phyloP scores from a whole-genome alignment of 768 basidiomycete genomes.

The Coprinopsis sp. region DNA sequence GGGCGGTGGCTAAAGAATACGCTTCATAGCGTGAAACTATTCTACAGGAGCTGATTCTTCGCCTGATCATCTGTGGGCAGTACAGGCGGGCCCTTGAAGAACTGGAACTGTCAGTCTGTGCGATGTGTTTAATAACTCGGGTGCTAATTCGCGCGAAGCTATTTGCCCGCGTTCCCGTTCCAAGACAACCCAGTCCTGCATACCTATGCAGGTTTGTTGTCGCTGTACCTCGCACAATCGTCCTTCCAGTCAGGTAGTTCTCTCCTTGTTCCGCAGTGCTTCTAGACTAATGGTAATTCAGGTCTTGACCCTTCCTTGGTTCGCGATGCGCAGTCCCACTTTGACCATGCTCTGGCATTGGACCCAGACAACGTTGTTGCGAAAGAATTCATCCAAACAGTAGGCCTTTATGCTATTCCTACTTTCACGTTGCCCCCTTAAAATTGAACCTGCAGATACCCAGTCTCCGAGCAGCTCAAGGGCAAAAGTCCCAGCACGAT shows the following conservation, averaged over 20 bases:
- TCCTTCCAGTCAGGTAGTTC: slow-evolving; percentile 2
- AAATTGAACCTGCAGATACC: neutral
- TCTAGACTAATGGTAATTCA: slow-evolving; percentile 4
- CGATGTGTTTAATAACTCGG: slow-evolving; percentile 6
- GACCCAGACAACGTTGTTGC: slow-evolving; percentile 56
- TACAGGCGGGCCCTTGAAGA: slow-evolving; percentile 77
- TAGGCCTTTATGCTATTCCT: slow-evolving; percentile 13
- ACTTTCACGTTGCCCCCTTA: neutral
- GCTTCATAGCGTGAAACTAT: slow-evolving; percentile 77
- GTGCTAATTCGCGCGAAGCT: too few species aligned
- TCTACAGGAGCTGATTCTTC: slow-evolving; percentile 69
- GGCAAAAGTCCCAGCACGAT: slow-evolving; percentile 1
- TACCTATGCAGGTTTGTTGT: slow-evolving; percentile 75
- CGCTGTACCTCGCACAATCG: slow-evolving; percentile 54
- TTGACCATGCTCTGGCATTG: slow-evolving; percentile 57
- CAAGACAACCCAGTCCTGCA: slow-evolving; percentile 78
- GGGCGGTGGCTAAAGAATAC: too few species aligned
- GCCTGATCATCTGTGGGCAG: slow-evolving; percentile 52
- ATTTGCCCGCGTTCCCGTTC: slow-evolving; percentile 84
- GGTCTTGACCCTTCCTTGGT: slow-evolving; percentile 32
- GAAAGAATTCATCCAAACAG: slow-evolving; percentile 52
- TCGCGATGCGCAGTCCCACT: slow-evolving; percentile 56
- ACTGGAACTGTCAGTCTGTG: slow-evolving; percentile 66
- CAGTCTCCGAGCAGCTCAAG: neutral
- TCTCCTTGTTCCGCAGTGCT: slow-evolving; percentile 12